Conservation (phyloP, 257 asterid species). For the Sherardia arvensis region DNA sequence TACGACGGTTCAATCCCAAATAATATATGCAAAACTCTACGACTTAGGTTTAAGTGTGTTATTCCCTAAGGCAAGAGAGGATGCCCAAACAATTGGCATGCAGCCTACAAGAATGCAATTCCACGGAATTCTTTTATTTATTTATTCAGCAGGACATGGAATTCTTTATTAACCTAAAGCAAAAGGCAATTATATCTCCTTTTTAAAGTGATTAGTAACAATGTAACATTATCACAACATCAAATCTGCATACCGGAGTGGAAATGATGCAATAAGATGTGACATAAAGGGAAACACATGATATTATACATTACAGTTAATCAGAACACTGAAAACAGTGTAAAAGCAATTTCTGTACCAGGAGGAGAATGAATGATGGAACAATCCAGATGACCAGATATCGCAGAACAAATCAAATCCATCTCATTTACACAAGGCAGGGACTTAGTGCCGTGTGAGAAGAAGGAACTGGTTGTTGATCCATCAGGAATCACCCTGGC, state of each 20-base stretch:
- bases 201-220: background rate
- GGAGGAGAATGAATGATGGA: slow-evolving; percentile 57
- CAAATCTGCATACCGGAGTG: background rate
- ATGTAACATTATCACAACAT: background rate
- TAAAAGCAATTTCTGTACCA: slow-evolving; percentile 24
- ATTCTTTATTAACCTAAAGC: background rate
- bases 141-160: no score
- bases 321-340: background rate
- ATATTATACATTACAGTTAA: background rate
- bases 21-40: background rate
- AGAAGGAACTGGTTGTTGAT: slow-evolving; percentile 18
- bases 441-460: slow-evolving; percentile 29
- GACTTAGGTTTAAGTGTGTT: background rate
- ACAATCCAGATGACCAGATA: slow-evolving; percentile 69
- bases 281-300: background rate
- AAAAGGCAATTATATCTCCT: background rate
- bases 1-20: background rate
- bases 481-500: slow-evolving; percentile 62
- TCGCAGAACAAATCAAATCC: slow-evolving; percentile 59
- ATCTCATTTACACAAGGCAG: slow-evolving; percentile 60
- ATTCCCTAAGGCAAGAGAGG: background rate
- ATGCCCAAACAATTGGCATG: background rate
- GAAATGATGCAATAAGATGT: background rate
- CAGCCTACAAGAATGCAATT: background rate
- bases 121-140: background rate